Evolutionary conservation across 495 filamentous ascomycete species (phyloP), one percentile per base, ranked within the genome.

Genomic region (Paragyromitra xinjiangensis): DNA sequence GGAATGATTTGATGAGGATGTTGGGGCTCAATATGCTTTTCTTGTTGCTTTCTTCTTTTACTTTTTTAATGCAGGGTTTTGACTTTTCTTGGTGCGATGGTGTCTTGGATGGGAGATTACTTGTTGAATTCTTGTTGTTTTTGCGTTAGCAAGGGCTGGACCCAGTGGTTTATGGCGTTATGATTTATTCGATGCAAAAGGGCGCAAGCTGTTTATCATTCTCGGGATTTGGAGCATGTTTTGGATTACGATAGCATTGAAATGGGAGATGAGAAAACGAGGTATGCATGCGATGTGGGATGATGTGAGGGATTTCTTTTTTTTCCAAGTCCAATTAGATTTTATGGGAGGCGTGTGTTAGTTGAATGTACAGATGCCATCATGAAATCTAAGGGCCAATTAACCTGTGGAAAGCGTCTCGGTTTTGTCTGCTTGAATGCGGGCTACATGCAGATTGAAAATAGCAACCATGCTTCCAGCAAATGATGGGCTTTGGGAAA

Each of bases 131-230:
- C 3, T 45, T 55, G 45, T n/a, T 69, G n/a, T 26, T 75, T 63
- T 55, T 69, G 40, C 34, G 69, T 55, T 69, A 29, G 72, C 24
- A 64, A 44, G 68, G 73, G 73, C 68, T 22, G 73, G 68, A 45
- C 59, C 69, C 37, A 48, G 7, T 48, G 51, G 51, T 61, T 64
- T 73, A 56, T 56, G 44, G 58, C 39, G 62, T 76, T 75, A 37
- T 55, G 37, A 65, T 72, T 71, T 66, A 16, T 58, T 72, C 55
- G 34, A 40, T 64, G 51, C 42, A 56, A 76, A 53, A 59, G 29
- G 74, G 74, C 74, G 74, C 53, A 72, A 68, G 74, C 66, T 76
- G 14, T 70, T 71, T 76, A 45, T 62, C n/a, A 70, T 50, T 69
- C n/a, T 70, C 29, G 39, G n/a, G 56, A 65, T 65, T 65, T 73